A percentile compares a stretch with the other conserved stretches of the same genome.
Conservation (phyloP, 768 basidiomycete genomes). For the Leccinum longicurvipes region DNA sequence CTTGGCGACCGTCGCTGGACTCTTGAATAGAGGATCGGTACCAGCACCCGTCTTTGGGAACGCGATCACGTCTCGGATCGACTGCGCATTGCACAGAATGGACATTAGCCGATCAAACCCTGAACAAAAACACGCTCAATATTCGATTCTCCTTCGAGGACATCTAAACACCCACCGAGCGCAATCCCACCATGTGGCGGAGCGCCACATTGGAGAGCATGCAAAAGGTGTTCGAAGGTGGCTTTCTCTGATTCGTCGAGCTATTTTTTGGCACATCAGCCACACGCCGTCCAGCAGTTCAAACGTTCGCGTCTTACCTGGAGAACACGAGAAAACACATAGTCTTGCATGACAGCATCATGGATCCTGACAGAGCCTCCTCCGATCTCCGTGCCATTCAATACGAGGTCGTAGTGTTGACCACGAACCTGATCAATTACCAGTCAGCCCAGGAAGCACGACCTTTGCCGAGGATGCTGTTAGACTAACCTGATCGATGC, state of each 20-base stretch:
- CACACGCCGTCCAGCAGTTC: constrained; percentile 6
- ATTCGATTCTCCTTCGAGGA: constrained; percentile 5
- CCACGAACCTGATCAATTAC: constrained; percentile 67
- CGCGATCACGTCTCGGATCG: constrained; percentile 94
- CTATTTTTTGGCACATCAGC: constrained; percentile 39
- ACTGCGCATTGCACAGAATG: constrained; percentile 80
- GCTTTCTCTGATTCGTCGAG: constrained; percentile 67
- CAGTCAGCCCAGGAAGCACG: neutral
- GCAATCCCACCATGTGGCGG: constrained; percentile 96
- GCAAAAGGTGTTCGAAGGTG: constrained; percentile 80
- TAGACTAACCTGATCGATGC: constrained; percentile 51
- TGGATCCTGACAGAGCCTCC: constrained; percentile 93
- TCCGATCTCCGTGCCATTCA: constrained; percentile 92
- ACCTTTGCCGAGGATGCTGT: neutral
- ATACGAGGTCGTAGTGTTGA: constrained; percentile 93
- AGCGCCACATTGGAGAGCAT: constrained; percentile 85
- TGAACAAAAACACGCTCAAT: constrained; percentile 31
- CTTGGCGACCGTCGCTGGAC: constrained; percentile 61
- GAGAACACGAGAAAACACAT: constrained; percentile 71
- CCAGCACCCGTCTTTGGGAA: constrained; percentile 91
- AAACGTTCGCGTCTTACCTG: constrained; percentile 50
- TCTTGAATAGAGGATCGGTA: constrained; percentile 84
- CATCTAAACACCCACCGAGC: constrained; percentile 52
- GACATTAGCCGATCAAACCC: constrained; percentile 93
- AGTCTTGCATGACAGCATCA: constrained; percentile 82